Evolutionary conservation across 169 alveolate species (phyloP), one percentile per base, ranked within the genome.

Genomic region (Eimeria necatrix): DNA sequence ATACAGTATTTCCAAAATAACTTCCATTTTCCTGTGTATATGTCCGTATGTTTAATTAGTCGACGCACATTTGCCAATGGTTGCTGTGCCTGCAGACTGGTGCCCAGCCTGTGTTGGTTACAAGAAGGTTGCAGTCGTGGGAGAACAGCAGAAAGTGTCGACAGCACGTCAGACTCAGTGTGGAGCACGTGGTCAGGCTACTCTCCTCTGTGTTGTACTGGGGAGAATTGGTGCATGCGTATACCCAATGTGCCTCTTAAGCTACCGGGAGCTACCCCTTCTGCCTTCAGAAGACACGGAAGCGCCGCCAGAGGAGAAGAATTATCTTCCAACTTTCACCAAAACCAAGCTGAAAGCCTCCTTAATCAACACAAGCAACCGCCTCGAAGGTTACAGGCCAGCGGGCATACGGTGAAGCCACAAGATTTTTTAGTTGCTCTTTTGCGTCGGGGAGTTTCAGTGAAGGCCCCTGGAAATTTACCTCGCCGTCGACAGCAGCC

Each of bases 161-260:
- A 48, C 2, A 56, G 59, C 16, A 18, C 32, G 4, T 32, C 53
- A 20, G 78, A 52, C n/a, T 9, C 53, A 9, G 78, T 84, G 78
- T 84, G 91, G 91, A 84, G 91, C 22, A 56, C 91, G 49, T 84
- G 91, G 91, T 84, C 91, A 18, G 91, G 91, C 53, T 84, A 84
- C 76, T 84, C 91, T 32, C 78, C 91, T 10, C 46, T 84, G 41
- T 84, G 91, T 68, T 26, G 24, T 26, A 22, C 91, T 32, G 78
- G 91, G 60, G 78, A 84, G 0, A 76, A 84, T 18, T 84, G 91
- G 91, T 84, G 91, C 48, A 52, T 84, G n/a, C 73, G 78, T 22
- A 73, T 84, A 32, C 76, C 91, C 12, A 22, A 8, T 84, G 91
- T 76, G 16, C 78, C 78, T 1, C 24, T 49, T 22, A 14, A 26